Base-by-base conservation (phyloP, 805 yeast genomes). In the Debaryomyces castellii region DNA sequence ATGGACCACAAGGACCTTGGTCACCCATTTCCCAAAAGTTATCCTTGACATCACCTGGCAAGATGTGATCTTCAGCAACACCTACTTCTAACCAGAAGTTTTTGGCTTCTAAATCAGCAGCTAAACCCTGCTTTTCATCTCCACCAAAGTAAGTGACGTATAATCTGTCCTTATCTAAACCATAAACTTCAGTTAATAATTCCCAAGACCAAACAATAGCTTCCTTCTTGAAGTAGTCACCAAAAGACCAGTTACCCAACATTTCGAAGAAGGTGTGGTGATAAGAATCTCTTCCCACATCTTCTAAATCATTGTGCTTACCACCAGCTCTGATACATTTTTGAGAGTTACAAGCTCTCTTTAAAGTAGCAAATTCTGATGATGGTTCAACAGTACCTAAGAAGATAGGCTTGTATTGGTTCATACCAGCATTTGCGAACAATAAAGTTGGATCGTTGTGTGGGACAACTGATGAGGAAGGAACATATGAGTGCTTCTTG, bases 1-100 rank as follows among this genome's bases (percentile, higher is more conserved):
- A 95, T 43, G 99, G 99, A 51, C 99, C 99, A 76, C 99, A 94
- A 40, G 99, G 99, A 55, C 99, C 99, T 75, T 92, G 98, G 63
- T 95, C 99, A 59, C 99, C 99, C 99, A 94, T 94, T 76, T 94
- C 99, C 99, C 99, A 94, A 71, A 94, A 94, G 73, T 94, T 94
- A 67, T 94, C 99, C 62, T 83, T 75, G 44, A 84, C 87, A 55
- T 83, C 74, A 47, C 99, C 99, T 17, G 97, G 96, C 54, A 94
- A 74, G 56, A 94, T 92, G 64, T 90, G 98, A 64, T 85, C 91
- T 55, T 89, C 96, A 27, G 84, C 78, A 45, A 92, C 95, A 57
- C 99, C 99, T 35, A 86, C 87, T 32, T 77, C 81, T 51, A 74
- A 72, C 99, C 99, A 94, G 51, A 81, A 72, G 58, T 86, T 73